A percentile compares a stretch with the other conserved stretches of the same genome.
Evolutionary conservation across 495 filamentous ascomycete species (phyloP).

Genomic region (Alectoria sarmentosa): DNA sequence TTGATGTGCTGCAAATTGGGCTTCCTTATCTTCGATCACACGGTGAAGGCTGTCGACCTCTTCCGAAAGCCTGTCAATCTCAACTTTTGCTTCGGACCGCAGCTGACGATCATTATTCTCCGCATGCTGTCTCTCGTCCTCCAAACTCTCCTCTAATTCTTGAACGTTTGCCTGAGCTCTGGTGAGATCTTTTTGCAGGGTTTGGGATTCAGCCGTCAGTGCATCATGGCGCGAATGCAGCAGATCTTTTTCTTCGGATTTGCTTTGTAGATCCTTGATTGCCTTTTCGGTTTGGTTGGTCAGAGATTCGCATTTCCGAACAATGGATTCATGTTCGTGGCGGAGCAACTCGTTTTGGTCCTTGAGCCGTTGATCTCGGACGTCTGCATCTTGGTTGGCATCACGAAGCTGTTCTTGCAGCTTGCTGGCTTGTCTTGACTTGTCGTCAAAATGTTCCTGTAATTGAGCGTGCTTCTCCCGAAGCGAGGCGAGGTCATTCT

Average conservation of each 20-base stretch:
- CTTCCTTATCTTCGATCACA: constrained; percentile 68
- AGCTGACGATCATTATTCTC: constrained; percentile 52
- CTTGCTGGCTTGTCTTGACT: constrained; percentile 34
- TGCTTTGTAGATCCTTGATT: constrained; percentile 47
- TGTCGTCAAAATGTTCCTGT: constrained; percentile 45
- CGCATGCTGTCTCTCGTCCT: constrained; percentile 52
- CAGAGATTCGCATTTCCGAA: constrained; percentile 34
- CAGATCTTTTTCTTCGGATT: constrained; percentile 61
- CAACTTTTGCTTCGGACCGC: constrained; percentile 52
- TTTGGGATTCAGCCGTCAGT: constrained; percentile 58
- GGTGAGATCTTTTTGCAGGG: constrained; percentile 57
- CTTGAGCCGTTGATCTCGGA: constrained; percentile 36
- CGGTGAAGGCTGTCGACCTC: constrained; percentile 62
- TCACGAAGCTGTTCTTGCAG: constrained; percentile 40
- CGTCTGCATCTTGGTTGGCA: constrained; percentile 37
- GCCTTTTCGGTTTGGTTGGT: constrained; percentile 44
- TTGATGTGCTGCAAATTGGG: constrained; percentile 58
- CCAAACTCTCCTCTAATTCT: constrained; percentile 51
- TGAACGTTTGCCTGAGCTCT: constrained; percentile 47
- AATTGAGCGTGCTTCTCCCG: constrained; percentile 50
- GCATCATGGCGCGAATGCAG: constrained; percentile 63
- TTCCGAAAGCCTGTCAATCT: constrained; percentile 56
- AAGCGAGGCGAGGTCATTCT: constrained; percentile 54
- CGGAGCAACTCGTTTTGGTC: constrained; percentile 38
- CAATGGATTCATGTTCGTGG: constrained; percentile 34